A percentile compares a stretch with the other conserved stretches of the same genome.
These are phyloP conservation scores for Talaromyces sp. DNA, from an alignment of 2,329 filamentous ascomycete genomes.

Conservation along the genomic window DNA sequence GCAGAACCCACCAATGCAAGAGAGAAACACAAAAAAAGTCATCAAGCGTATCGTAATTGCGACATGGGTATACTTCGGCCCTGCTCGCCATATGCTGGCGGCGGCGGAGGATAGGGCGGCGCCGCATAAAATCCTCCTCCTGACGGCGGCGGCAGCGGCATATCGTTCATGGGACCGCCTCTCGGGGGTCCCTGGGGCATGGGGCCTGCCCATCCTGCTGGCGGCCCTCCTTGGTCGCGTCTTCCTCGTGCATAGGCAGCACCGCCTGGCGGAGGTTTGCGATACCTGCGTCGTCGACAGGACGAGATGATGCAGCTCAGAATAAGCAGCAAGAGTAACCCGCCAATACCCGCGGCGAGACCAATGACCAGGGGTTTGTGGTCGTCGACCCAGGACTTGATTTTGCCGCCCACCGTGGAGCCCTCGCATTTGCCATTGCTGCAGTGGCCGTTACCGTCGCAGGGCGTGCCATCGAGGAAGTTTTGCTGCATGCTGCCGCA, in stretches of 20 bases:
- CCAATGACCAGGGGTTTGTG: constrained; percentile 82
- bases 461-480: constrained; percentile 87
- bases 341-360: constrained; percentile 65
- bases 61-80: background rate
- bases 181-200: constrained; percentile 9
- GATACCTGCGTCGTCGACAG: constrained; percentile 40
- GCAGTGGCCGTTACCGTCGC: constrained; percentile 74
- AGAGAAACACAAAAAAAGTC: background rate
- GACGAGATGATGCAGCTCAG: constrained; percentile 61
- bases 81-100: constrained; percentile 2
- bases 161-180: background rate
- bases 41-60: constrained; percentile 10
- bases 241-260: background rate
- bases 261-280: background rate
- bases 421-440: constrained; percentile 72
- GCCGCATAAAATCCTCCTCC: constrained; percentile 3
- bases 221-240: background rate
- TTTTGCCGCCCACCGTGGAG: constrained; percentile 62
- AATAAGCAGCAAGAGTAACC: constrained; percentile 64
- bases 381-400: constrained; percentile 67
- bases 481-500: constrained; percentile 81
- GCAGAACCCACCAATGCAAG: background rate
- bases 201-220: constrained; percentile 9
- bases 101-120: constrained; percentile 6
- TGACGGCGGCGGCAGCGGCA: background rate